Evolutionary conservation across 176 grass and related monocot species (phyloP).

Genomic region (Urochloa ruziziensis): DNA sequence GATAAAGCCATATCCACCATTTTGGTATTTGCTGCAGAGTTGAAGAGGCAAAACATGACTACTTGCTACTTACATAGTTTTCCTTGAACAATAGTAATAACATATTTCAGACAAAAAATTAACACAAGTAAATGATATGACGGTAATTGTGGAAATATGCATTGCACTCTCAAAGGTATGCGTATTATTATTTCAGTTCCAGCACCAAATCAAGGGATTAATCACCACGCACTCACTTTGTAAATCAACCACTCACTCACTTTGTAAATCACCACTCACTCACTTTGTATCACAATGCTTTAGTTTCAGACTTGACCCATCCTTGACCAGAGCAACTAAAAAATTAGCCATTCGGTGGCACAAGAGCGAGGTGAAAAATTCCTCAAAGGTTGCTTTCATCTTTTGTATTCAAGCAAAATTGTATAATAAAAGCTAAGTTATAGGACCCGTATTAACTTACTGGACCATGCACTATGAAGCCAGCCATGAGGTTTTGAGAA

Average conservation of each 20-base stretch:
- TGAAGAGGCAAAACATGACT: neutral
- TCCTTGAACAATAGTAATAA: neutral
- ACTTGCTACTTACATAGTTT: neutral
- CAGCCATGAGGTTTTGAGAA: conserved; percentile 50
- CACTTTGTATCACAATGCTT: too few relatives aligned
- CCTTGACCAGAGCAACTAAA: too few relatives aligned
- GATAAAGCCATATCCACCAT: conserved; percentile 73
- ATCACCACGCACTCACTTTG: too few relatives aligned
- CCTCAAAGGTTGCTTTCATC: neutral
- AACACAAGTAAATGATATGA: neutral
- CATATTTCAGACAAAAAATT: neutral
- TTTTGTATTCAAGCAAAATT: neutral
- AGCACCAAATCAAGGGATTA: neutral
- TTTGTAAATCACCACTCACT: too few relatives aligned
- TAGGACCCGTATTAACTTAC: conserved; percentile 31
- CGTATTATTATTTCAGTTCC: neutral
- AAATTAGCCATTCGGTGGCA: too few relatives aligned
- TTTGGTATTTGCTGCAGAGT: conserved; percentile 61
- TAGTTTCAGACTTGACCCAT: too few relatives aligned
- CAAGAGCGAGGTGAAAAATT: too few relatives aligned
- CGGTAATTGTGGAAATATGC: neutral
- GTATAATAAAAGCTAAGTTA: neutral
- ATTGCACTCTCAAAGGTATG: neutral
- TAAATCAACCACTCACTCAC: too few relatives aligned
- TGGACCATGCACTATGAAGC: conserved; percentile 49